A percentile compares a stretch with the other conserved stretches of the same genome.
Evolutionary conservation across 495 filamentous ascomycete species (phyloP).

Genomic region (Platismatia glauca): DNA sequence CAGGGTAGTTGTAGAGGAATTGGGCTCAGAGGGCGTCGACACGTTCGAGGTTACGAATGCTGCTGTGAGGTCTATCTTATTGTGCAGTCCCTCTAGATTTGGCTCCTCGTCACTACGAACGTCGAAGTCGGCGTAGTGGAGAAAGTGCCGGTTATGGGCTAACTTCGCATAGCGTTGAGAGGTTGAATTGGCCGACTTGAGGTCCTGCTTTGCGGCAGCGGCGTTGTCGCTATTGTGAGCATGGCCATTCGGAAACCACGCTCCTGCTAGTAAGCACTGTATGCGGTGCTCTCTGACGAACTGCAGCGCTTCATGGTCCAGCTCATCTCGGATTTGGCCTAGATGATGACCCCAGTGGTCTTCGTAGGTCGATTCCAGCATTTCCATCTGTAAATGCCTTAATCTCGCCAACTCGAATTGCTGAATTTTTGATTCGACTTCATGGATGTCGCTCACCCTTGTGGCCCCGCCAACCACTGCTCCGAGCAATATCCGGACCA

Average conservation of each 20-base stretch:
- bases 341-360: conserved; percentile 90
- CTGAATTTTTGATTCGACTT: conserved; percentile 80
- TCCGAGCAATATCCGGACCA: conserved; percentile 84
- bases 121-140: conserved; percentile 89
- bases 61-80: conserved; percentile 82
- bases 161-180: conserved; percentile 78
- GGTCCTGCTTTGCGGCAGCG: conserved; percentile 30
- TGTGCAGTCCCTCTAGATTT: conserved; percentile 59
- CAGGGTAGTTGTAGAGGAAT: conserved; percentile 45
- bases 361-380: conserved; percentile 84
- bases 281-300: conserved; percentile 97
- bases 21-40: conserved; percentile 46
- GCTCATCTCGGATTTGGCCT: conserved; percentile 80
- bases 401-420: conserved; percentile 71
- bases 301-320: conserved; percentile 83
- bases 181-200: conserved; percentile 31
- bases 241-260: conserved; percentile 70
- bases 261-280: conserved; percentile 78
- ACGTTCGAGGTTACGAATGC: conserved; percentile 93
- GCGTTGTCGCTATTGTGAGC: conserved; percentile 32
- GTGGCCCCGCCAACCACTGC: conserved; percentile 79
- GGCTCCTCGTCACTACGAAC: conserved; percentile 54
- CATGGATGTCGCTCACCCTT: conserved; percentile 75
- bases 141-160: conserved; percentile 80
- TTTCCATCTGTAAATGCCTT: conserved; percentile 88